These are phyloP conservation scores for Rhodomyrtus tomentosa DNA, from an alignment of 345 rosid genomes.

Conservation along the genomic window DNA sequence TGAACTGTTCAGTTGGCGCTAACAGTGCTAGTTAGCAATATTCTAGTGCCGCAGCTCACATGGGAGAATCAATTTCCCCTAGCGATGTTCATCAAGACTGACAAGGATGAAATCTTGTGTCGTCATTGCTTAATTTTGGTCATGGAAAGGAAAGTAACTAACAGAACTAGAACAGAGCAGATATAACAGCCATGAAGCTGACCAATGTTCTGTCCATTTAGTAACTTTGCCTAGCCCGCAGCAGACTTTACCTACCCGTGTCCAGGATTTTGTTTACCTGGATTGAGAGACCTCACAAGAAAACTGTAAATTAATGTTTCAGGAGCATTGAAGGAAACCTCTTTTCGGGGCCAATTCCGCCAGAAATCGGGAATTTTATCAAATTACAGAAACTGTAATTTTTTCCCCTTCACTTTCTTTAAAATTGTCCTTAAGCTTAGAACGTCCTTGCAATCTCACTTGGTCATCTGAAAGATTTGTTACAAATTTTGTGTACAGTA, in stretches of 20 bases:
- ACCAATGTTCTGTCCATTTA: background rate
- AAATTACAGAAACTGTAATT: slow-evolving; percentile 59
- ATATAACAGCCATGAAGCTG: background rate
- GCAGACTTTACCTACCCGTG: background rate
- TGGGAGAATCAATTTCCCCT: background rate
- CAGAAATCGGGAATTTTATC: slow-evolving; percentile 45
- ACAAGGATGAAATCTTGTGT: background rate
- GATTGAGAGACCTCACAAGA: background rate
- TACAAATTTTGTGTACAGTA: slow-evolving; percentile 14
- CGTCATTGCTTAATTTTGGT: background rate
- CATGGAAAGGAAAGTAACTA: background rate
- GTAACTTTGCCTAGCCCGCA: background rate
- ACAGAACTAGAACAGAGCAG: background rate
- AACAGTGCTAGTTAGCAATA: background rate
- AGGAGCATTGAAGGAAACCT: slow-evolving; percentile 83
- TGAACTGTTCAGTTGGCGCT: background rate
- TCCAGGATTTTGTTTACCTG: background rate
- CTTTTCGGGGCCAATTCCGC: slow-evolving; percentile 67
- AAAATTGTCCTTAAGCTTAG: background rate
- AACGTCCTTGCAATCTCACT: background rate
- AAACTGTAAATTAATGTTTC: background rate
- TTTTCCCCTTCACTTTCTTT: background rate
- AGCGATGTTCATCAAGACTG: background rate
- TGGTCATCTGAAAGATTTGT: background rate
- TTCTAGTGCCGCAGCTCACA: background rate